These are phyloP conservation scores for Thermothielavioides terrestris DNA, from an alignment of 495 filamentous ascomycete species.

Conservation along the genomic window DNA sequence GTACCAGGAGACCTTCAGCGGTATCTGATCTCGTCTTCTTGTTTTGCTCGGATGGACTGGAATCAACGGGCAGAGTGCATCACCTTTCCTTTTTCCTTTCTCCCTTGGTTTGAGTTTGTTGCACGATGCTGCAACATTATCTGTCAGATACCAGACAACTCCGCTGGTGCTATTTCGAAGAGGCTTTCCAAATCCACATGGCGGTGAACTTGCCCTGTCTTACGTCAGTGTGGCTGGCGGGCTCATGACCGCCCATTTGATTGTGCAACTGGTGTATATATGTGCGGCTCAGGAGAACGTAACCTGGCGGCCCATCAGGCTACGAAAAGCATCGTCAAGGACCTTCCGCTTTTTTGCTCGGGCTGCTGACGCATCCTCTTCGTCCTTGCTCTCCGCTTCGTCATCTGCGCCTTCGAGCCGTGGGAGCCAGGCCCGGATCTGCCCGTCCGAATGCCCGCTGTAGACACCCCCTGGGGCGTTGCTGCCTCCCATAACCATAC, in stretches of 20 bases:
- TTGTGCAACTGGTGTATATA: not conserved
- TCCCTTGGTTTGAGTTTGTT: no score
- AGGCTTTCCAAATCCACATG: no score
- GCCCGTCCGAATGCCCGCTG: conserved; percentile 51
- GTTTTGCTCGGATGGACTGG: not conserved
- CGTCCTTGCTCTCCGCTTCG: conserved; percentile 32
- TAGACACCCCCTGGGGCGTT: conserved; percentile 44
- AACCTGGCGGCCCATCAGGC: conserved; percentile 46
- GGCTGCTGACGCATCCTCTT: conserved; percentile 22
- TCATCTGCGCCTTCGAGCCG: conserved; percentile 39
- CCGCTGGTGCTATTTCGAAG: not conserved
- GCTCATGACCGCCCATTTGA: no score
- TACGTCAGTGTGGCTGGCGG: no score
- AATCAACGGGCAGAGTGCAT: not conserved
- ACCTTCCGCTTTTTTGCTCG: conserved; percentile 50
- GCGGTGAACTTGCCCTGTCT: no score
- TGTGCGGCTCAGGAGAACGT: conserved; percentile 35
- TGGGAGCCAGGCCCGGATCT: conserved; percentile 51
- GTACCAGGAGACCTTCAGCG: conserved; percentile 33
- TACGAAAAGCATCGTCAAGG: conserved; percentile 48
- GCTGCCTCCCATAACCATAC: conserved; percentile 34
- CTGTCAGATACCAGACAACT: conserved; percentile 6
- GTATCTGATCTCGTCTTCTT: conserved; percentile 20
- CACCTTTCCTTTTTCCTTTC: conserved; percentile 1
- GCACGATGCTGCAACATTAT: not conserved